A percentile compares a stretch with the other conserved stretches of the same genome.
Conservation (phyloP, 1,284 basidiomycete genomes). For the Stereum hirsutum region DNA sequence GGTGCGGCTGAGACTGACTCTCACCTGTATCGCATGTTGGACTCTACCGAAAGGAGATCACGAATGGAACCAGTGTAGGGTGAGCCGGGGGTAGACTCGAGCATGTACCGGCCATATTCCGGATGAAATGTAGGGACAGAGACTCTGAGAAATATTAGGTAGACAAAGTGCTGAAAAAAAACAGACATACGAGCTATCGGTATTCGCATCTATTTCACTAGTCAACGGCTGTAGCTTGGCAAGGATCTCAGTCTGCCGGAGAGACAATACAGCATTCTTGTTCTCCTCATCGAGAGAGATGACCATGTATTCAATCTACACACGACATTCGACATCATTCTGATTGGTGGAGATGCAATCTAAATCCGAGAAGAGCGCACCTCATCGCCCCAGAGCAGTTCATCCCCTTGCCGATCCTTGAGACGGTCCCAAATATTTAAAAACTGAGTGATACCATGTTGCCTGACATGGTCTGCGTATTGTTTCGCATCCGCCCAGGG, state of each 20-base stretch:
- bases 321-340: too few species aligned
- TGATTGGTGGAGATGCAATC: not conserved
- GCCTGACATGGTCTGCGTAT: constrained; percentile 84
- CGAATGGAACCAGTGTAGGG: constrained; percentile 86
- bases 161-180: constrained; percentile 7
- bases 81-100: constrained; percentile 93
- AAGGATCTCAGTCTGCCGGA: constrained; percentile 92
- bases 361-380: constrained; percentile 28
- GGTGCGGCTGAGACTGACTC: not conserved
- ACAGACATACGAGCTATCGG: constrained; percentile 44
- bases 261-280: constrained; percentile 81
- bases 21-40: constrained; percentile 88
- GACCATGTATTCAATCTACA: constrained; percentile 94
- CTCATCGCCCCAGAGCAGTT: constrained; percentile 98
- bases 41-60: constrained; percentile 86
- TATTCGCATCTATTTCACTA: constrained; percentile 54
- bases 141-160: constrained; percentile 32
- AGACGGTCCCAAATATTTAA: constrained; percentile 87
- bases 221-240: constrained; percentile 70
- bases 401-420: constrained; percentile 89
- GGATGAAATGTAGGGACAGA: constrained; percentile 93
- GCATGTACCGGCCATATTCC: constrained; percentile 98
- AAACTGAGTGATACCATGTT: constrained; percentile 94
- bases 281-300: constrained; percentile 74
- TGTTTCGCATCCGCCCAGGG: constrained; percentile 87